Conservation (phyloP, 495 filamentous ascomycete species). For the Bathelium albidoporum region DNA sequence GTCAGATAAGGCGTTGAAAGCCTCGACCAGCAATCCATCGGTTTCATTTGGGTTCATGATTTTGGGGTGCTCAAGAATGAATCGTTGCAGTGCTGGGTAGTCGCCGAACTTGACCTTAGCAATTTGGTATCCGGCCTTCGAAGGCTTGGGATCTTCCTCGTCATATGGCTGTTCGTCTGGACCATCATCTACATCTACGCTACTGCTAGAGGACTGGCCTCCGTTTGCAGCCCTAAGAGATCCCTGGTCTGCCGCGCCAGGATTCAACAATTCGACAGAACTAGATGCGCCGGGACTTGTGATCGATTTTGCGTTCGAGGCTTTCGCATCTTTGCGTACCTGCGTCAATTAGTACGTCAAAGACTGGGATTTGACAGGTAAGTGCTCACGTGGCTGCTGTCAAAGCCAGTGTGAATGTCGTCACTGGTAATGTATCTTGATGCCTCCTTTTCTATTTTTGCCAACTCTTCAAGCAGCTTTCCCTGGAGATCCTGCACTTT, state of each 20-base stretch:
- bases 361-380: neutral
- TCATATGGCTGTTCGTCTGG: slow-evolving; percentile 39
- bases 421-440: slow-evolving; percentile 89
- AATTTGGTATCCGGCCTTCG: slow-evolving; percentile 65
- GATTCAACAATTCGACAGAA: slow-evolving; percentile 51
- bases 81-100: slow-evolving; percentile 61
- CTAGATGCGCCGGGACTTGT: slow-evolving; percentile 11
- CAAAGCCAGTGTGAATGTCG: slow-evolving; percentile 77
- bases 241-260: neutral
- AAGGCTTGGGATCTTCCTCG: slow-evolving; percentile 37
- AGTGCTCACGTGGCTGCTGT: slow-evolving; percentile 63
- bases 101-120: slow-evolving; percentile 65
- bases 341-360: neutral
- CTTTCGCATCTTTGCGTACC: neutral
- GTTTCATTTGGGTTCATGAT: slow-evolving; percentile 82
- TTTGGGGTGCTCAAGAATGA: slow-evolving; percentile 61
- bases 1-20: slow-evolving; percentile 74
- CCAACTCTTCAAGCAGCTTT: slow-evolving; percentile 60
- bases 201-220: slow-evolving; percentile 44
- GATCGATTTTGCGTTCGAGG: neutral
- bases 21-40: slow-evolving; percentile 80
- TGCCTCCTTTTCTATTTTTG: slow-evolving; percentile 78
- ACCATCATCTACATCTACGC: slow-evolving; percentile 49
- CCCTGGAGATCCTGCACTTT: slow-evolving; percentile 71
- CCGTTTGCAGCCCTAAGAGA: slow-evolving; percentile 37